These are phyloP conservation scores for Acaromyces ingoldii DNA, from an alignment of 1,284 basidiomycete species.

Conservation along the genomic window DNA sequence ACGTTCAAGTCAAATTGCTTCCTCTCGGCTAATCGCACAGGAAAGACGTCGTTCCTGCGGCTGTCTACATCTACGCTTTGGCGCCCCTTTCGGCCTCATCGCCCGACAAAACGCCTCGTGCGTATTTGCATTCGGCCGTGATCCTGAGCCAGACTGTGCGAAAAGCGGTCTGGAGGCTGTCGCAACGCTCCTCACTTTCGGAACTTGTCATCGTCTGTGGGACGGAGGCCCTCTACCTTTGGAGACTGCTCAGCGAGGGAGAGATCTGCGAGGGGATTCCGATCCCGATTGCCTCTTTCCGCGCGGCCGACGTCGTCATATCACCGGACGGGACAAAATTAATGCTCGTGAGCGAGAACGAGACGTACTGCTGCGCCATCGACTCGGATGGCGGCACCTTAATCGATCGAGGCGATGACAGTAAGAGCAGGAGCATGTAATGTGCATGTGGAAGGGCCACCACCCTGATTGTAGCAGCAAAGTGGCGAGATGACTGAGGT, in stretches of 20 bases:
- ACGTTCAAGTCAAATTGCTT: background rate
- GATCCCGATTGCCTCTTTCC: conserved; percentile 1
- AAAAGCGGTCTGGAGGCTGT: background rate
- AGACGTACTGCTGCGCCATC: conserved; percentile 5
- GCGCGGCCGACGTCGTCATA: background rate
- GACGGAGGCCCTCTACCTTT: background rate
- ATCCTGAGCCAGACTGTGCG: background rate
- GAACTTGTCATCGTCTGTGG: background rate
- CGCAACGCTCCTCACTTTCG: background rate
- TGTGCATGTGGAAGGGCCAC: background rate
- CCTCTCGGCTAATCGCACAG: background rate
- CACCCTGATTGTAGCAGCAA: background rate
- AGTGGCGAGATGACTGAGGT: background rate
- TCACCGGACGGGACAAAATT: background rate
- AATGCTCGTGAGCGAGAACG: background rate
- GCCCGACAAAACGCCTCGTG: too few relatives aligned
- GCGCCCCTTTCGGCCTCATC: too few relatives aligned
- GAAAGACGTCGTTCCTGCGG: background rate
- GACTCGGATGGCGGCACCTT: background rate
- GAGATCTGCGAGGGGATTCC: conserved; percentile 2
- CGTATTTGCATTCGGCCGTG: too few relatives aligned
- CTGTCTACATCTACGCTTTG: background rate
- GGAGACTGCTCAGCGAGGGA: background rate
- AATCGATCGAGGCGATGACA: background rate
- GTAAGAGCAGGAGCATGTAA: background rate